phyloP scores from a whole-genome alignment of 2,329 filamentous ascomycete genomes.

The Ophiocordyceps camponoti-saundersi region DNA sequence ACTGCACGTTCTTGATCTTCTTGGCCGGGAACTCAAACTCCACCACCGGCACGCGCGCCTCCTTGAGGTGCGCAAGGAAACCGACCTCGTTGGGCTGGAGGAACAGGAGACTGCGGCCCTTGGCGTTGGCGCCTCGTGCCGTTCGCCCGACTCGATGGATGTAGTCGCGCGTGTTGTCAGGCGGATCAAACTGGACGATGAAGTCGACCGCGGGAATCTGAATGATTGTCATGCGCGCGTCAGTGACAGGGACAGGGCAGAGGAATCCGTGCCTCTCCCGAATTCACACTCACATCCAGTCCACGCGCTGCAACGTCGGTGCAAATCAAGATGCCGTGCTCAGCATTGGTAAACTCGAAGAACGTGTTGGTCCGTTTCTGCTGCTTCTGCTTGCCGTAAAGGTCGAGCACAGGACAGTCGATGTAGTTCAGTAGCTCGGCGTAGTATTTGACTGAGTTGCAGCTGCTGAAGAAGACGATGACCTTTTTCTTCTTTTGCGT shows the following conservation, averaged over 20 bases:
- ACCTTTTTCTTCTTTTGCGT: slow-evolving; percentile 83
- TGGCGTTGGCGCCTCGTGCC: slow-evolving; percentile 65
- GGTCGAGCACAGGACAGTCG: slow-evolving; percentile 71
- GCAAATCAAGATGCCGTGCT: slow-evolving; percentile 77
- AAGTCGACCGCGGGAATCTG: slow-evolving; percentile 87
- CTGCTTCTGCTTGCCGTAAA: slow-evolving; percentile 95
- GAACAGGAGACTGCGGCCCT: slow-evolving; percentile 83
- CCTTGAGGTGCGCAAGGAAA: slow-evolving; percentile 81
- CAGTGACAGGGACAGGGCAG: background rate
- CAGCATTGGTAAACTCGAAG: slow-evolving; percentile 74
- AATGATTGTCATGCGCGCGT: slow-evolving; percentile 1
- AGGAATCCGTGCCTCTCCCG: no score
- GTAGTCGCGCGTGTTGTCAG: slow-evolving; percentile 79
- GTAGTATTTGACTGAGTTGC: slow-evolving; percentile 91
- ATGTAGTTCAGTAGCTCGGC: slow-evolving; percentile 94
- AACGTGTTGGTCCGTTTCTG: slow-evolving; percentile 98
- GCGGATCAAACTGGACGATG: slow-evolving; percentile 91
- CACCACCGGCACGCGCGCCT: slow-evolving; percentile 79
- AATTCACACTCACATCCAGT: slow-evolving; percentile 47
- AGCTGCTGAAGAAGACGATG: slow-evolving; percentile 90
- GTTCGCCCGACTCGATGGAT: slow-evolving; percentile 95
- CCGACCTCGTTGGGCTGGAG: slow-evolving; percentile 82
- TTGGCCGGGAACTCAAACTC: slow-evolving; percentile 90
- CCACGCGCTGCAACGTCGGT: slow-evolving; percentile 93
- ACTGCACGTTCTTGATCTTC: slow-evolving; percentile 82